Conservation (phyloP, 2,329 filamentous ascomycete species). For the Periconia digitata region DNA sequence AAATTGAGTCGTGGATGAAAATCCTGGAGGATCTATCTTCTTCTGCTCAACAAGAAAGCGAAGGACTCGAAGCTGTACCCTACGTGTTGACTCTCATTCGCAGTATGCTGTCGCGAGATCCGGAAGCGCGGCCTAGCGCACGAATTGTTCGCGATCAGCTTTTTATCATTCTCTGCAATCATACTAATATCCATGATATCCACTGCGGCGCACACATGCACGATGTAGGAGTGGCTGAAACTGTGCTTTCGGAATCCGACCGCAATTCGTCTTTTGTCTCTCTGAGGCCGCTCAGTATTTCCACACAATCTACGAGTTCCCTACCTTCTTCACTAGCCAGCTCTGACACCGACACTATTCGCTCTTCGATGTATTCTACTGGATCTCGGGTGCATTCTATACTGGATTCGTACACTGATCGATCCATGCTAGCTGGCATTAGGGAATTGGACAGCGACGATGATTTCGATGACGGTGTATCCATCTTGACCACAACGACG, state of each 20-base stretch:
- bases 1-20: conserved; percentile 69
- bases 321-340: conserved; percentile 9
- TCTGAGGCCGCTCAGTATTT: conserved; percentile 24
- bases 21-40: conserved; percentile 61
- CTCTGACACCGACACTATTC: conserved; percentile 35
- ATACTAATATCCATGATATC: conserved; percentile 34
- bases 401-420: conserved; percentile 33
- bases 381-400: conserved; percentile 31
- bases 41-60: conserved; percentile 32
- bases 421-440: conserved; percentile 31
- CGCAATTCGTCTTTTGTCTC: conserved; percentile 31
- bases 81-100: conserved; percentile 45
- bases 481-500: conserved; percentile 26
- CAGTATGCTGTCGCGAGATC: conserved; percentile 46
- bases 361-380: conserved; percentile 13
- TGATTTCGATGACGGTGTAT: conserved; percentile 19
- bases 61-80: conserved; percentile 44
- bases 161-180: conserved; percentile 31
- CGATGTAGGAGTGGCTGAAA: conserved; percentile 26
- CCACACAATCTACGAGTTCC: conserved; percentile 25
- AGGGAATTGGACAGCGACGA: conserved; percentile 24
- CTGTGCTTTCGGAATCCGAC: conserved; percentile 29
- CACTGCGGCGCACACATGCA: conserved; percentile 40
- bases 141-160: conserved; percentile 44
- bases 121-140: conserved; percentile 45